Base-by-base conservation (phyloP, 805 yeast species). In the Yamadazyma scolyti region DNA sequence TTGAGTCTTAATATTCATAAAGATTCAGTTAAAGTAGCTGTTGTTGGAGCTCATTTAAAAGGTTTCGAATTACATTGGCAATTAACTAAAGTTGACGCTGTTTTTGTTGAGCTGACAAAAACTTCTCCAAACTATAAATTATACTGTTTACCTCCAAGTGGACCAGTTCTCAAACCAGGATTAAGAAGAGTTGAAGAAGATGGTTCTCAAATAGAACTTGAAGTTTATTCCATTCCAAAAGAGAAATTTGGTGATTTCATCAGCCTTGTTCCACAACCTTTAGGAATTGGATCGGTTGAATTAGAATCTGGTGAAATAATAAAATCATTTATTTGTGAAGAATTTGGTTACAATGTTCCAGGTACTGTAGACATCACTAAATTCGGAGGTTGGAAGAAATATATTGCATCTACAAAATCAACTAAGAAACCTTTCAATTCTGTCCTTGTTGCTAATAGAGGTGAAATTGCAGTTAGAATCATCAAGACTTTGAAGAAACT, bases 61-160 rank as follows among this genome's bases (percentile, higher is more conserved):
- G 96, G 96, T 1, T 74, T 87, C 68, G 88, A 88, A 28, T 70
- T 90, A 46, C 88, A 90, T 59, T 89, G 97, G 96, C 98, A 90
- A 65, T 69, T 90, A 39, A 82, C 83, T 47, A 75, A 82, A 54
- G 93, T 82, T 26, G 75, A 79, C 47, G 97, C 97, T 18, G 59
- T 76, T 2, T 76, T 85, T 33, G 50, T 82, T 4, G 66, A 72
- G 42, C 67, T 75, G 16, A 79, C 95, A 5, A 73, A 68, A 23
- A 87, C 97, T 3, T 68, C 95, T 1, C 53, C 71, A 8, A 67
- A 77, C 39, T 90, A 90, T 58, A 75, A 72, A 47, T 63, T 90
- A 22, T 90, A 81, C 51, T 96, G 95, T 1, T 68, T 90, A 42
- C 94, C 96, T 8, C 75, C 76, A 44, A 58, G 70, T 1, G 96